Evolutionary conservation across 768 basidiomycete species (phyloP).

Genomic region (Pisolithus sp.): DNA sequence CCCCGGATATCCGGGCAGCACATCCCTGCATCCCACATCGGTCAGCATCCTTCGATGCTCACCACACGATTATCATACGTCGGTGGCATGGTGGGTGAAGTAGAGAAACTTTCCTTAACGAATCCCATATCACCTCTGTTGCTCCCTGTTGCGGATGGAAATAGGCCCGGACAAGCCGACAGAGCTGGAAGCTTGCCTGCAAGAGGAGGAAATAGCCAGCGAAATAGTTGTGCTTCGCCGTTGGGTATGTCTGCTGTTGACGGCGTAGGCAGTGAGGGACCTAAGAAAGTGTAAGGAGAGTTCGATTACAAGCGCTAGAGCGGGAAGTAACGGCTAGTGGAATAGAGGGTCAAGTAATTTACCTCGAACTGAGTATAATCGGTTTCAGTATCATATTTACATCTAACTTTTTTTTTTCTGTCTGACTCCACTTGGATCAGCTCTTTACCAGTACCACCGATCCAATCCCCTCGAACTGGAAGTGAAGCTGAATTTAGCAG

Average conservation of each 20-base stretch:
- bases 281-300: neutral
- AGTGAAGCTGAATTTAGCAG: no score
- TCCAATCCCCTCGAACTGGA: no score
- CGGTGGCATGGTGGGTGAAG: no score
- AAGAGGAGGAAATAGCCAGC: neutral
- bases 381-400: neutral
- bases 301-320: no score
- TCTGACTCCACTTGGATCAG: no score
- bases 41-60: neutral
- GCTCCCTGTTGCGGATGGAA: neutral
- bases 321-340: no score
- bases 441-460: no score
- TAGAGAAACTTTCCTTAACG: neutral
- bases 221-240: neutral
- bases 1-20: neutral
- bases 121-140: neutral
- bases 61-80: no score
- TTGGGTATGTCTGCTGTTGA: neutral
- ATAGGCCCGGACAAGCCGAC: neutral
- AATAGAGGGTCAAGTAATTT: no score
- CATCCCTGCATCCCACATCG: neutral
- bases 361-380: no score
- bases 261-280: neutral
- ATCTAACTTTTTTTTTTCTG: neutral
- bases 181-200: neutral